Conservation (phyloP, 306 rosid genomes). For the Hippophae gyantsensis region DNA sequence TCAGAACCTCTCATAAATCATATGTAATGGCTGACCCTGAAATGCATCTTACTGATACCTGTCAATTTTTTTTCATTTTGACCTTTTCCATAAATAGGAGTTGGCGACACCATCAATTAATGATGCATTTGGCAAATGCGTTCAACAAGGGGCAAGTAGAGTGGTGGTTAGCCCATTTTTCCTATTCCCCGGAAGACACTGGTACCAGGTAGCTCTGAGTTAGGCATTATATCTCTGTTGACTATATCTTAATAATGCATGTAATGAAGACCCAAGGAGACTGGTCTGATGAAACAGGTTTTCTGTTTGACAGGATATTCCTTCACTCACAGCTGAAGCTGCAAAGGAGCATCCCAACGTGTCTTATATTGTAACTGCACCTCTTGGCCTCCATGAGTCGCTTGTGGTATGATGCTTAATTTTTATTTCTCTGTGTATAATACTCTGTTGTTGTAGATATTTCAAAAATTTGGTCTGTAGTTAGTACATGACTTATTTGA, state of each 20-base stretch:
- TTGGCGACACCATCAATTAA: constrained; percentile 79
- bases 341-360: constrained; percentile 73
- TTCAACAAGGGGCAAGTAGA: constrained; percentile 59
- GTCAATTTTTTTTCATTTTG: neutral
- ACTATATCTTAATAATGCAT: neutral
- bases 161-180: constrained; percentile 75
- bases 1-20: too few species aligned
- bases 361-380: constrained; percentile 65
- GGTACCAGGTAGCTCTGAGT: constrained; percentile 52
- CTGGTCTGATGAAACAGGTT: constrained; percentile 1
- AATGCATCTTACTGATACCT: too few species aligned
- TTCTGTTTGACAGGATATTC: constrained; percentile 60
- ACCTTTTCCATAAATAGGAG: constrained; percentile 40
- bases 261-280: neutral
- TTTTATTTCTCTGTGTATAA: neutral
- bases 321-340: constrained; percentile 80
- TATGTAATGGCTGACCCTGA: too few species aligned
- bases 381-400: constrained; percentile 73
- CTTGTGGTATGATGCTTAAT: constrained; percentile 58
- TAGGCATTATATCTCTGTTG: constrained; percentile 1
- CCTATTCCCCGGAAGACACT: constrained; percentile 84
- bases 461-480: constrained; percentile 2
- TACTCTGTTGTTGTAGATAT: neutral
- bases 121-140: constrained; percentile 52
- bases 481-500: constrained; percentile 7